phyloP scores from a whole-genome alignment of 2,329 filamentous ascomycete genomes.

The Sarocladium strictum region DNA sequence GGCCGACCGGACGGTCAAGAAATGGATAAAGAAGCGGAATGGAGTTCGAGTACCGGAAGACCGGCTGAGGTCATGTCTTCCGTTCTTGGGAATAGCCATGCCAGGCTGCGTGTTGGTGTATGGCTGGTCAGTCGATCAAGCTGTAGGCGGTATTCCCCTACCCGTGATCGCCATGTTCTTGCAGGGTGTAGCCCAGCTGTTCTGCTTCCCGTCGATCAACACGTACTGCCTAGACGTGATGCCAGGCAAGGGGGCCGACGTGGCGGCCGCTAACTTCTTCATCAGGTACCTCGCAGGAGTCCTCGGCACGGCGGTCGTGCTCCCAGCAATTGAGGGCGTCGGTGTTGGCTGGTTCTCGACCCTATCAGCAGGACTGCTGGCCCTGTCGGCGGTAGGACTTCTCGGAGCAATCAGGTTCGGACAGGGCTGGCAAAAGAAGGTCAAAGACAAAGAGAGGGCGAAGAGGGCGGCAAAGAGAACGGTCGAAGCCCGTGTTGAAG shows the following conservation, averaged over 20 bases:
- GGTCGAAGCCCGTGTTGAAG: not conserved
- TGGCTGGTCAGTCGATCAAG: conserved; percentile 44
- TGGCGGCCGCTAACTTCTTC: conserved; percentile 76
- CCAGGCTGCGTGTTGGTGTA: conserved; percentile 61
- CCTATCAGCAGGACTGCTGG: conserved; percentile 39
- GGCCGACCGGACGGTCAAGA: conserved; percentile 60
- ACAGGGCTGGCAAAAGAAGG: conserved; percentile 30
- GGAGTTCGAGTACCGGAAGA: conserved; percentile 63
- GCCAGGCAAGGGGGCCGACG: conserved; percentile 61
- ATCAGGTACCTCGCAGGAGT: conserved; percentile 71
- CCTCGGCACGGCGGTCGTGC: conserved; percentile 61
- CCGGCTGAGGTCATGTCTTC: conserved; percentile 52
- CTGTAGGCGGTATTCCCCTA: conserved; percentile 46
- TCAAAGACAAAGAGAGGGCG: conserved; percentile 1
- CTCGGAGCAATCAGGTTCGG: conserved; percentile 34
- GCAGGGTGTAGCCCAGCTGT: conserved; percentile 68
- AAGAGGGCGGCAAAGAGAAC: not conserved
- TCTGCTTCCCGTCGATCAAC: conserved; percentile 70
- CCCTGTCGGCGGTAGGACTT: conserved; percentile 29
- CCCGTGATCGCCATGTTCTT: conserved; percentile 70
- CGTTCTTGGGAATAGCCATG: conserved; percentile 51
- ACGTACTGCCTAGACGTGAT: conserved; percentile 82
- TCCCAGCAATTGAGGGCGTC: conserved; percentile 68
- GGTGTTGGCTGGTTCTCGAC: conserved; percentile 80
- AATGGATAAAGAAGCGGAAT: conserved; percentile 53